A percentile compares a stretch with the other conserved stretches of the same genome.
Evolutionary conservation across 768 basidiomycete genomes (phyloP).

Genomic region (Amanita rubescens): DNA sequence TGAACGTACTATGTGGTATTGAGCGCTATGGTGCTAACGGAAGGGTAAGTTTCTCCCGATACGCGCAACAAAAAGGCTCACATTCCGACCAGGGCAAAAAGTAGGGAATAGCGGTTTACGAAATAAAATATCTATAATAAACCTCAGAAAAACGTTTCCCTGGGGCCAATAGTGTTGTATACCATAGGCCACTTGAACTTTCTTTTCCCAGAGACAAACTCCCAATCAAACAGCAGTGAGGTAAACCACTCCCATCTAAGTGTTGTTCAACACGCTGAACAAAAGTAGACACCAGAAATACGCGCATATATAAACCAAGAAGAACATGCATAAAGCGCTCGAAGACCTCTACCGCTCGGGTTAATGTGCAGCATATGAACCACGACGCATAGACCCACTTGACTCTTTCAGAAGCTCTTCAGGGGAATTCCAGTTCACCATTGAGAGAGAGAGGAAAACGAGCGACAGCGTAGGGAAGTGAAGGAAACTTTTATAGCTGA

Average conservation of each 20-base stretch:
- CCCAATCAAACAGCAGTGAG: slow-evolving; percentile 59
- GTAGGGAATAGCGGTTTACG: slow-evolving; percentile 55
- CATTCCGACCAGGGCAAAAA: slow-evolving; percentile 66
- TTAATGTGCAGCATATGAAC: slow-evolving; percentile 1
- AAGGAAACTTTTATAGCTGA: slow-evolving; percentile 2
- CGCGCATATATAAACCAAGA: slow-evolving; percentile 54
- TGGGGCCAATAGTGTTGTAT: slow-evolving; percentile 7
- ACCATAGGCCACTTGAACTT: slow-evolving; percentile 66
- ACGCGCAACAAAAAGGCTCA: slow-evolving; percentile 25
- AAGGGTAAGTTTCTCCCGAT: slow-evolving; percentile 4
- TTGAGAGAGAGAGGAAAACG: slow-evolving; percentile 20
- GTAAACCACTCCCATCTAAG: slow-evolving; percentile 61
- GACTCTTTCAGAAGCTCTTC: slow-evolving; percentile 40
- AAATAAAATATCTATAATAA: slow-evolving; percentile 55
- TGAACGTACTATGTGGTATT: slow-evolving; percentile 45
- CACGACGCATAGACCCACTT: slow-evolving; percentile 23
- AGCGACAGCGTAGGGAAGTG: slow-evolving; percentile 12
- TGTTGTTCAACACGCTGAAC: neutral
- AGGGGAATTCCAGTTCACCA: slow-evolving; percentile 54
- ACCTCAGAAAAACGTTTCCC: neutral
- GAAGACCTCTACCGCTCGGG: slow-evolving; percentile 30
- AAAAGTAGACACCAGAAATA: slow-evolving; percentile 6
- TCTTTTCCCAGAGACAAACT: slow-evolving; percentile 47
- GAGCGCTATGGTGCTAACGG: slow-evolving; percentile 44
- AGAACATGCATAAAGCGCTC: slow-evolving; percentile 53